Evolutionary conservation across 2,329 filamentous ascomycete genomes (phyloP).

Genomic region (Thielaviopsis cerberus): DNA sequence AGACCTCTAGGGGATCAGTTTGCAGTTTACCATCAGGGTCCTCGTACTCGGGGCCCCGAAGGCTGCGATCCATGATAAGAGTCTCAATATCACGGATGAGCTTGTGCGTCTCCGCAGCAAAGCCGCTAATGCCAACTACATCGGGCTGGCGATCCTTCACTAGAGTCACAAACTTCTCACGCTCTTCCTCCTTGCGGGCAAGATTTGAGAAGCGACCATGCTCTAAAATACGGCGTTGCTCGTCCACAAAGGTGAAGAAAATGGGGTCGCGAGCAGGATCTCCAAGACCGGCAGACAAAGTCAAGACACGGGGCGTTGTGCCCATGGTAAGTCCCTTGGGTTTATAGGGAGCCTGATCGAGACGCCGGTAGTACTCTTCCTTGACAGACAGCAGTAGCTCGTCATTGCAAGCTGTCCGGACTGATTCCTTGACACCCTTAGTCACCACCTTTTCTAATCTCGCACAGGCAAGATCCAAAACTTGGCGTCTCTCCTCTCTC

Average conservation of each 20-base stretch:
- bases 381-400: constrained; percentile 74
- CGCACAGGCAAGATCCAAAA: constrained; percentile 60
- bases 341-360: constrained; percentile 92
- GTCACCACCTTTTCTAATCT: constrained; percentile 72
- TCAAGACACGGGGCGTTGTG: constrained; percentile 69
- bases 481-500: constrained; percentile 74
- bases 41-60: constrained; percentile 66
- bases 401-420: constrained; percentile 86
- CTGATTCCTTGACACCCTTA: constrained; percentile 83
- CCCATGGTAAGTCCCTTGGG: constrained; percentile 82
- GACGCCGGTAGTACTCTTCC: constrained; percentile 70
- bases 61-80: constrained; percentile 56
- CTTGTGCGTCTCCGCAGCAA: constrained; percentile 68
- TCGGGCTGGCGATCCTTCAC: constrained; percentile 68
- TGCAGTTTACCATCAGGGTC: constrained; percentile 60
- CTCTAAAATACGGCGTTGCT: constrained; percentile 75
- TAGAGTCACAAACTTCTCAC: constrained; percentile 55
- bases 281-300: constrained; percentile 71
- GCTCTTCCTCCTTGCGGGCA: constrained; percentile 47
- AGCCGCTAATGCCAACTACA: constrained; percentile 76
- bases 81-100: constrained; percentile 66
- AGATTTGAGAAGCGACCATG: constrained; percentile 76
- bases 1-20: constrained; percentile 64
- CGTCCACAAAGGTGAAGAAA: constrained; percentile 82
- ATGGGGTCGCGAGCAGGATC: constrained; percentile 57